Evolutionary conservation across 352 stramenopile genomes (phyloP).

Genomic region (Phytophthora macrochlamydospora): DNA sequence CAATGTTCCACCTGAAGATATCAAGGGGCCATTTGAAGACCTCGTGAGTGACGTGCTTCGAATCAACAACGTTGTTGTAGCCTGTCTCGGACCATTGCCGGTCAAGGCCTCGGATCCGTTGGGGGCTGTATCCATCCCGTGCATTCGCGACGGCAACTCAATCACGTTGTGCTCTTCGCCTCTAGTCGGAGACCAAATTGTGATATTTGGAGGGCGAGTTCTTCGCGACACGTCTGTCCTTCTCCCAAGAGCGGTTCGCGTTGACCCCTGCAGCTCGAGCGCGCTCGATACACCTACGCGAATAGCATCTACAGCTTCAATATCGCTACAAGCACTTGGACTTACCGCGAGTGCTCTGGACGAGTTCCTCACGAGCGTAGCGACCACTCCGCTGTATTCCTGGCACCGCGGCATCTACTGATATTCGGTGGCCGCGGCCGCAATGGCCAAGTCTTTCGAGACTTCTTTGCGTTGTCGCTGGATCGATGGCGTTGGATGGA

Average conservation of each 20-base stretch:
- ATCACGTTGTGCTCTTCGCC: conserved; percentile 52
- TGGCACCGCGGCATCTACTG: conserved; percentile 50
- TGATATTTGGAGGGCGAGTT: conserved; percentile 65
- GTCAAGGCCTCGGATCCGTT: conserved; percentile 39
- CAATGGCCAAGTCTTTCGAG: conserved; percentile 57
- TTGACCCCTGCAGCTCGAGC: conserved; percentile 60
- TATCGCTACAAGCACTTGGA: conserved; percentile 39
- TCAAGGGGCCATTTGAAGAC: conserved; percentile 28
- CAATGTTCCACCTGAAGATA: conserved; percentile 4
- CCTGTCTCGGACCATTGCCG: conserved; percentile 17
- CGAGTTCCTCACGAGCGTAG: conserved; percentile 47
- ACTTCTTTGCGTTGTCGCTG: conserved; percentile 56
- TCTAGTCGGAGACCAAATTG: conserved; percentile 24
- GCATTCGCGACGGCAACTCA: conserved; percentile 62
- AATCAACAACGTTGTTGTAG: conserved; percentile 32
- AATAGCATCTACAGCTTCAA: conserved; percentile 67
- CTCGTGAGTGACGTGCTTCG: conserved; percentile 39
- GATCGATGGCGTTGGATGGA: conserved; percentile 54
- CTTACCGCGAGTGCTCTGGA: conserved; percentile 42
- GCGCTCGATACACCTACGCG: conserved; percentile 61
- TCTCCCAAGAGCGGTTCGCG: conserved; percentile 33
- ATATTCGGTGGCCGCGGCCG: conserved; percentile 60
- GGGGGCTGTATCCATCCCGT: conserved; percentile 51
- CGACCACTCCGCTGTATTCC: conserved; percentile 62
- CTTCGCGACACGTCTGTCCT: conserved; percentile 56